A percentile compares a stretch with the other conserved stretches of the same genome.
These are phyloP conservation scores for Cladosporium cucumerinum DNA, from an alignment of 2,329 filamentous ascomycete genomes.

Conservation along the genomic window DNA sequence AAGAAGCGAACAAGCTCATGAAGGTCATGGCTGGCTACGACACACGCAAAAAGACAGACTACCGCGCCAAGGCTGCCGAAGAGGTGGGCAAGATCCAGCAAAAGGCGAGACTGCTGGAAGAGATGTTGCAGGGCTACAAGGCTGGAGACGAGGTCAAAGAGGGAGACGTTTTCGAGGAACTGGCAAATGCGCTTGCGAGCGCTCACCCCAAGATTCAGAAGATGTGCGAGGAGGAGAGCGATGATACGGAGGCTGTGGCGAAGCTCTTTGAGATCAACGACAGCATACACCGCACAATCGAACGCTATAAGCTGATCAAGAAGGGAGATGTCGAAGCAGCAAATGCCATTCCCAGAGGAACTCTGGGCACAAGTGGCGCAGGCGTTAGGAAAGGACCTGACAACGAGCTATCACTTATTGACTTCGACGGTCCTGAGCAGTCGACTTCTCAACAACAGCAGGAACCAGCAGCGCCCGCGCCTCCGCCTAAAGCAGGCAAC, in stretches of 20 bases:
- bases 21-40: constrained; percentile 99
- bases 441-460: constrained; percentile 27
- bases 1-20: constrained; percentile 97
- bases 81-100: constrained; percentile 94
- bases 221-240: constrained; percentile 98
- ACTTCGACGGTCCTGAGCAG: constrained; percentile 71
- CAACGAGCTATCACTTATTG: constrained; percentile 87
- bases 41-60: constrained; percentile 92
- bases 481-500: constrained; percentile 51
- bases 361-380: constrained; percentile 63
- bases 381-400: constrained; percentile 63
- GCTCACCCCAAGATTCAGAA: constrained; percentile 98
- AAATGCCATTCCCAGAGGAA: constrained; percentile 77
- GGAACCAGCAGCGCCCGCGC: constrained; percentile 34
- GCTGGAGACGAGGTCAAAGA: constrained; percentile 74
- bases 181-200: constrained; percentile 82
- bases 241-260: constrained; percentile 91
- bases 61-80: constrained; percentile 93
- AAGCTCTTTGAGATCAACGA: constrained; percentile 97
- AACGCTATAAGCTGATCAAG: constrained; percentile 93
- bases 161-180: constrained; percentile 72
- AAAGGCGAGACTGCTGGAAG: constrained; percentile 87
- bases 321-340: constrained; percentile 87
- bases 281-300: constrained; percentile 94
- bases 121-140: constrained; percentile 81